Evolutionary conservation across 2,329 filamentous ascomycete genomes (phyloP).

Genomic region (Daldinia sp.): DNA sequence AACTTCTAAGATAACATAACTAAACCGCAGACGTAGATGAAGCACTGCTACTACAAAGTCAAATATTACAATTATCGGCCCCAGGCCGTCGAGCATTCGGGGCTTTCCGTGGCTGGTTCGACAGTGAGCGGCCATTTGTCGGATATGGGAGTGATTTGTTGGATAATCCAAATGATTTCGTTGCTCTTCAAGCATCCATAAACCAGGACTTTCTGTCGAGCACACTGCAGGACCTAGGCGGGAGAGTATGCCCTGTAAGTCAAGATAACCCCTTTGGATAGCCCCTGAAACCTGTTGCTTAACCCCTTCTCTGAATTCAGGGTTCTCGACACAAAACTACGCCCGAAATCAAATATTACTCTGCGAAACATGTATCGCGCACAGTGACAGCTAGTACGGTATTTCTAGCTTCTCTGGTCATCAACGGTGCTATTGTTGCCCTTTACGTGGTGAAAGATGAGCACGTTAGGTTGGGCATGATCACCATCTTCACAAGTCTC

Average conservation of each 20-base stretch:
- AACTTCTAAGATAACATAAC: neutral
- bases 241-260: neutral
- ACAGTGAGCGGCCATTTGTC: constrained; percentile 7
- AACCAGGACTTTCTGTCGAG: neutral
- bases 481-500: constrained; percentile 1
- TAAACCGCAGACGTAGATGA: neutral
- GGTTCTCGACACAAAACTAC: neutral
- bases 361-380: neutral
- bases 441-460: constrained; percentile 9
- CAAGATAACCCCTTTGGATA: neutral
- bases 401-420: constrained; percentile 1
- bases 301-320: neutral
- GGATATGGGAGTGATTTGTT: constrained; percentile 1
- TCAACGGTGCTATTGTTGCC: constrained; percentile 8
- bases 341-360: constrained; percentile 2
- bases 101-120: constrained; percentile 6
- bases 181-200: neutral
- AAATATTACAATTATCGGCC: neutral
- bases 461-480: constrained; percentile 7
- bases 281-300: neutral
- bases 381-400: neutral
- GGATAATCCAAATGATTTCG: neutral
- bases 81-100: neutral
- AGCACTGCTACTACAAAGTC: constrained; percentile 3
- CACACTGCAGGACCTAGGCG: neutral